phyloP scores from a whole-genome alignment of 2,329 filamentous ascomycete species.

The Dothidotthia symphoricarpi region DNA sequence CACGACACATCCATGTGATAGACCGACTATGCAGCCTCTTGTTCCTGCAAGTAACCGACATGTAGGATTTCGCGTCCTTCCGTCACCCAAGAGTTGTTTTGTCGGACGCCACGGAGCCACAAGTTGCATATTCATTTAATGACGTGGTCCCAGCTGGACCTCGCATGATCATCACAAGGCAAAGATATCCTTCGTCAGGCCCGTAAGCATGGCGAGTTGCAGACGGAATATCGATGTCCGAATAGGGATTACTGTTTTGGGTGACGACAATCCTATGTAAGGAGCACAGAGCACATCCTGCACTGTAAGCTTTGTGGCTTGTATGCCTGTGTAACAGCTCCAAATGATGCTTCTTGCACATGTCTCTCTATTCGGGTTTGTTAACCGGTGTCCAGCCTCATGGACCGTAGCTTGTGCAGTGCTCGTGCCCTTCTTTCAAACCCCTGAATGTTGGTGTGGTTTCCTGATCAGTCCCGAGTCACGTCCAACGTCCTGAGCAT shows the following conservation, averaged over 20 bases:
- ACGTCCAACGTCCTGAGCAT: neutral
- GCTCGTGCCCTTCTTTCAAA: slow-evolving; percentile 7
- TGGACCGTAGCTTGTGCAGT: slow-evolving; percentile 10
- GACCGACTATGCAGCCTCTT: slow-evolving; percentile 10
- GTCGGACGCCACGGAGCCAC: slow-evolving; percentile 8
- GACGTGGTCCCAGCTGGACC: slow-evolving; percentile 1
- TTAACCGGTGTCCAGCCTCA: slow-evolving; percentile 7
- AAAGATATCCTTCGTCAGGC: slow-evolving; percentile 5
- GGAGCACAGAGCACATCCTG: slow-evolving; percentile 11
- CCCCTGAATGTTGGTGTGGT: slow-evolving; percentile 10
- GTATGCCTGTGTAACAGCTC: slow-evolving; percentile 15
- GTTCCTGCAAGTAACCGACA: slow-evolving; percentile 11
- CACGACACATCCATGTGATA: slow-evolving; percentile 5
- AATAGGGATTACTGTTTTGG: slow-evolving; percentile 13
- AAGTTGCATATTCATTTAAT: slow-evolving; percentile 1
- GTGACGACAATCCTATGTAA: slow-evolving; percentile 9
- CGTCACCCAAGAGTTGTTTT: slow-evolving; percentile 7
- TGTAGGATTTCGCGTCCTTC: slow-evolving; percentile 6
- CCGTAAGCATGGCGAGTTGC: slow-evolving; percentile 7
- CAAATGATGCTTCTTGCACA: slow-evolving; percentile 8
- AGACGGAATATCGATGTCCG: slow-evolving; percentile 5
- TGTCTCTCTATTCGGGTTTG: slow-evolving; percentile 11
- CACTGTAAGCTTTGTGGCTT: slow-evolving; percentile 19
- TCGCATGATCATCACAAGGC: slow-evolving; percentile 1
- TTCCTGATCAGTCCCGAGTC: slow-evolving; percentile 4